These are phyloP conservation scores for Trichoderma atroviride DNA, from an alignment of 2,329 filamentous ascomycete genomes.

Conservation along the genomic window DNA sequence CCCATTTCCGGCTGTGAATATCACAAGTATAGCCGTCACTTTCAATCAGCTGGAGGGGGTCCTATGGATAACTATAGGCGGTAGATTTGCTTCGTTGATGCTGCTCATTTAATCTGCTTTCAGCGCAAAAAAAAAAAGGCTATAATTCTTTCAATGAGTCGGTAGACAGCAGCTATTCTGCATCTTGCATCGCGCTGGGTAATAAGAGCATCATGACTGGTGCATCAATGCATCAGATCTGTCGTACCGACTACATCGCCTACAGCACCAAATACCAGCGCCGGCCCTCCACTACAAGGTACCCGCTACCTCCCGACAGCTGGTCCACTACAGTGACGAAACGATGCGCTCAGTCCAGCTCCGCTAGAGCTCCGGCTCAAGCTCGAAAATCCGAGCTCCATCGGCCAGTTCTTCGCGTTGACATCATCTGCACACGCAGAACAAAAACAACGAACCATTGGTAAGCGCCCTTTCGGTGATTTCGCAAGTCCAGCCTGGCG, in stretches of 20 bases:
- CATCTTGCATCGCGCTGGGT: not conserved
- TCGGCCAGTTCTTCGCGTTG: slow-evolving; percentile 28
- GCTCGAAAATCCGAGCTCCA: slow-evolving; percentile 35
- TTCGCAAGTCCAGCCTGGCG: not conserved
- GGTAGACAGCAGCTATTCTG: not conserved
- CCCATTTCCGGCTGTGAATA: too few species aligned
- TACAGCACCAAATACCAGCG: not conserved
- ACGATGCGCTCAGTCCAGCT: slow-evolving; percentile 33
- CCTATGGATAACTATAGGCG: not conserved
- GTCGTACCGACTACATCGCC: not conserved
- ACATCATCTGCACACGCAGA: slow-evolving; percentile 35
- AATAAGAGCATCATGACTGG: not conserved
- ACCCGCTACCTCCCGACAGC: not conserved
- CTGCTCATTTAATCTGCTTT: not conserved
- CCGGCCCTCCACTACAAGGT: not conserved
- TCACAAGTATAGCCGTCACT: too few species aligned
- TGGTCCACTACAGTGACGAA: slow-evolving; percentile 34
- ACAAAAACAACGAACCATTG: slow-evolving; percentile 25
- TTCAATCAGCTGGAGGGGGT: too few species aligned
- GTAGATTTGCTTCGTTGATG: not conserved
- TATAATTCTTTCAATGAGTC: not conserved
- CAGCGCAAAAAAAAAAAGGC: not conserved
- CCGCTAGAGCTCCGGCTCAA: not conserved
- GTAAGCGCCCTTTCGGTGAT: slow-evolving; percentile 9
- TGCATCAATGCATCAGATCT: not conserved